Evolutionary conservation across 108 stramenopile genomes (phyloP).

Genomic region (Aurantiochytrium sp.): DNA sequence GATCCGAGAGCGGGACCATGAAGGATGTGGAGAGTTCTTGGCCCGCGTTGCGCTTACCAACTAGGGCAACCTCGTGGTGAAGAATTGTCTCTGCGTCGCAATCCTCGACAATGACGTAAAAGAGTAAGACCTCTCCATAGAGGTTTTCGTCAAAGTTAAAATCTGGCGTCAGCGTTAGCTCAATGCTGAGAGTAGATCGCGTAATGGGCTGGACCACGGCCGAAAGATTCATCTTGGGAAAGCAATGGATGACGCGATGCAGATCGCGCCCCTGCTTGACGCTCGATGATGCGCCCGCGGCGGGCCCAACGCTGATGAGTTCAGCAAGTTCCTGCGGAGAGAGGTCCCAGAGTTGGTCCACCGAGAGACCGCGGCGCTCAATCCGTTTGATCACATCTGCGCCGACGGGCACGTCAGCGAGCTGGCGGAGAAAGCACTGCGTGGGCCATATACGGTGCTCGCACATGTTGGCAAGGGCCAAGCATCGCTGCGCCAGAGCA

Average conservation of each 20-base stretch:
- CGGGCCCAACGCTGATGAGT: conserved; percentile 67
- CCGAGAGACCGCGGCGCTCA: conserved; percentile 90
- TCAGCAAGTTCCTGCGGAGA: conserved; percentile 92
- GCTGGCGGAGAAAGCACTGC: conserved; percentile 91
- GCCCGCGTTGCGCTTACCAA: conserved; percentile 63
- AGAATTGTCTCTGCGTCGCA: conserved; percentile 86
- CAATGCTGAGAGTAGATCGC: conserved; percentile 82
- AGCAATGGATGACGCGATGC: conserved; percentile 92
- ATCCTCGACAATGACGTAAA: conserved; percentile 91
- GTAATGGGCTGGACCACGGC: conserved; percentile 94
- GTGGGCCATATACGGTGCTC: conserved; percentile 83
- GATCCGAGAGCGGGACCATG: conserved; percentile 85
- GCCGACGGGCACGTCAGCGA: conserved; percentile 52
- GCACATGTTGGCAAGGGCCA: conserved; percentile 90
- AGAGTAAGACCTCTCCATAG: conserved; percentile 81
- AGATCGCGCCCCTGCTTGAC: conserved; percentile 93
- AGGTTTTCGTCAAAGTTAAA: conserved; percentile 82
- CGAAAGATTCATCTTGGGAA: conserved; percentile 80
- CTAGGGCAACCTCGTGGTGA: conserved; percentile 81
- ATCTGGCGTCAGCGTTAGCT: conserved; percentile 77
- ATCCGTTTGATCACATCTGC: conserved; percentile 76
- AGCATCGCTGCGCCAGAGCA: conserved; percentile 70
- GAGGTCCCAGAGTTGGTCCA: conserved; percentile 87
- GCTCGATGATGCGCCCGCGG: background rate
- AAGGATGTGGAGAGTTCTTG: conserved; percentile 82